Evolutionary conservation across 2,329 filamentous ascomycete species (phyloP), one percentile per base, ranked within the genome.

Genomic region (Cytospora piceae): DNA sequence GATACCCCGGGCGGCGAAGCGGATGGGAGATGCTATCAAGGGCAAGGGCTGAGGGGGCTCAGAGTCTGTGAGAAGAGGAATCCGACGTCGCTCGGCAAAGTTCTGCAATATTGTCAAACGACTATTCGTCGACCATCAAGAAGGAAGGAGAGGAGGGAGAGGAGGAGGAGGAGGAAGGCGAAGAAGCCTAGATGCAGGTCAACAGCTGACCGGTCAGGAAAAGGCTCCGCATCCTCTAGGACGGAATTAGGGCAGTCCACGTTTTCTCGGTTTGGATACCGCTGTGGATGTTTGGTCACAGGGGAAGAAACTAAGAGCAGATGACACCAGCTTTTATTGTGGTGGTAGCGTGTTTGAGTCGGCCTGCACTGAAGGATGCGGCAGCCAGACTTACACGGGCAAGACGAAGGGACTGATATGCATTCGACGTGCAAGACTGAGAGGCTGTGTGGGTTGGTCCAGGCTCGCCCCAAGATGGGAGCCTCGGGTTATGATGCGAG

Each of bases 1-100:
- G 67, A 73, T 85, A 12, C 80, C 82, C 4, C 79, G 83, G 34
- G 71, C 77, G n/a, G 79, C 79, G 11, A 81, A 68, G 63, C 78
- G 81, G 42, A 73, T 71, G 65, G 73, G 57, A 3, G 64, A 72
- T 29, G 64, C 66, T 17, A 49, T 76, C 65, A 67, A 59, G 73
- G 74, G 60, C 68, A 72, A 65, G 57, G 69, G 62, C 64, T 70
- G 67, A 69, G 42, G 24, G 17, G 29, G 52, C 22, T 34, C 62
- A 34, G 55, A 46, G 32, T 51, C 29, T 57, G 27, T n/a, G 59
- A 34, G 39, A 54, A n/a, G 37, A 8, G 11, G 9, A 22, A 49
- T 31, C 22, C 22, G 6, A 51, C 15, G 37, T 39, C 34, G 27
- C n/a, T 17, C 46, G 52, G 15, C n/a, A 22, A 32, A 34, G 2